Percentiles rank a stretch among this genome's conserved stretches.
Conservation (phyloP, 2,329 filamentous ascomycete species). For the Pseudocercospora pini-densiflorae region DNA sequence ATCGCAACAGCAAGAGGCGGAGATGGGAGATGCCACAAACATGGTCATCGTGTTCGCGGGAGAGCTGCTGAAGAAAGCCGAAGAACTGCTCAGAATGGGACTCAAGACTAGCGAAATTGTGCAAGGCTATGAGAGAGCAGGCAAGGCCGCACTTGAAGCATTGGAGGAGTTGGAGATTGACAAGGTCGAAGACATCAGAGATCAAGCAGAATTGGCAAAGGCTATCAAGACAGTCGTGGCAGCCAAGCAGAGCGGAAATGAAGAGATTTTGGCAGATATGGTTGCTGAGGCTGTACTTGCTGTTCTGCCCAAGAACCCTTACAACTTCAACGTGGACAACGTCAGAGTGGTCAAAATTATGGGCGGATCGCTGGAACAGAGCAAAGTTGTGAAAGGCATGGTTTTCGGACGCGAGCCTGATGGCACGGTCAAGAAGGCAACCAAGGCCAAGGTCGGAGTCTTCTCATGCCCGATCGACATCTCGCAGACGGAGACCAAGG, state of each 20-base stretch:
- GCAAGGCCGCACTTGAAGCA: conserved; percentile 81
- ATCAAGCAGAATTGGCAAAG: conserved; percentile 85
- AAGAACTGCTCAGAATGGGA: conserved; percentile 94
- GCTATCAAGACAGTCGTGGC: conserved; percentile 93
- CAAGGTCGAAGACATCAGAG: conserved; percentile 82
- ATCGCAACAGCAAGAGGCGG: conserved; percentile 96
- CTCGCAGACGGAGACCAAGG: conserved; percentile 98
- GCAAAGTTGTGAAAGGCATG: conserved; percentile 95
- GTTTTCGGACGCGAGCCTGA: conserved; percentile 97
- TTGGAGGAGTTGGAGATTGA: conserved; percentile 86
- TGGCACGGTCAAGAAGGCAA: conserved; percentile 83
- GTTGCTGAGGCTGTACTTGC: conserved; percentile 84
- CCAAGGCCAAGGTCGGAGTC: conserved; percentile 93
- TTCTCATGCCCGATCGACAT: conserved; percentile 96
- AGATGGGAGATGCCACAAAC: conserved; percentile 99
- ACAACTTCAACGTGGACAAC: conserved; percentile 98
- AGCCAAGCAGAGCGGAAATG: conserved; percentile 93
- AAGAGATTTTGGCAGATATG: conserved; percentile 83
- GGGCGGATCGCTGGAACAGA: conserved; percentile 94
- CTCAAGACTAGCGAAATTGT: conserved; percentile 99
- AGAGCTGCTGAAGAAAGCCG: conserved; percentile 94
- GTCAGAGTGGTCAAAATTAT: conserved; percentile 99
- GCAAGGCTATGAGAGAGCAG: conserved; percentile 92
- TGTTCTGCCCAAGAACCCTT: conserved; percentile 92
- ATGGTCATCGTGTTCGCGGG: conserved; percentile 94